A percentile compares a stretch with the other conserved stretches of the same genome.
Conservation (phyloP, 306 rosid species). For the Parietaria judaica region DNA sequence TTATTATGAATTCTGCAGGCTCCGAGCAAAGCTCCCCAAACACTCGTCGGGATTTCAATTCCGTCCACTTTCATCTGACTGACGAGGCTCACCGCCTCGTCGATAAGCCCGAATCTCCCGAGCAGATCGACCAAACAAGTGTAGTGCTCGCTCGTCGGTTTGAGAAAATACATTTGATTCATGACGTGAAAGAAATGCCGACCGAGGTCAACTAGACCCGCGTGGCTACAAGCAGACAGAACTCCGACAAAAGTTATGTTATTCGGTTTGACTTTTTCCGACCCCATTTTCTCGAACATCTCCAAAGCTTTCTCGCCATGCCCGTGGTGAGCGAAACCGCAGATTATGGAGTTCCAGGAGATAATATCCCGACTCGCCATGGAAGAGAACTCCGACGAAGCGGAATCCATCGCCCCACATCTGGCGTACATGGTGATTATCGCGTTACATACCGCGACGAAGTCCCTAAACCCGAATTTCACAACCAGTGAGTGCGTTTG, state of each 20-base stretch:
- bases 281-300: slow-evolving; percentile 40
- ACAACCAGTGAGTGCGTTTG: slow-evolving; percentile 33
- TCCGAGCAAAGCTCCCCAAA: slow-evolving; percentile 56
- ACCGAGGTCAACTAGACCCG: slow-evolving; percentile 38
- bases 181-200: slow-evolving; percentile 29
- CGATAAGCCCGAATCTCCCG: slow-evolving; percentile 46
- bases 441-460: slow-evolving; percentile 41
- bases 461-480: slow-evolving; percentile 28
- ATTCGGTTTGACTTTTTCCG: slow-evolving; percentile 28
- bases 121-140: slow-evolving; percentile 47
- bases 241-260: slow-evolving; percentile 43
- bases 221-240: slow-evolving; percentile 50
- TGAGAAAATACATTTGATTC: slow-evolving; percentile 26
- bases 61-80: slow-evolving; percentile 33
- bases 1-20: slow-evolving; percentile 50
- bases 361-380: slow-evolving; percentile 35
- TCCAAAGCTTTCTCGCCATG: slow-evolving; percentile 31
- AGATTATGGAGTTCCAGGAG: slow-evolving; percentile 49
- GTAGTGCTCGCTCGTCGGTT: slow-evolving; percentile 37
- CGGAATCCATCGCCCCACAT: slow-evolving; percentile 44
- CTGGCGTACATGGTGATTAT: slow-evolving; percentile 51
- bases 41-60: slow-evolving; percentile 37
- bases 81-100: slow-evolving; percentile 31
- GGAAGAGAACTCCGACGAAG: slow-evolving; percentile 32
- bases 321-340: slow-evolving; percentile 46